phyloP scores from a whole-genome alignment of 2,329 filamentous ascomycete species.

The Claviceps monticola region DNA sequence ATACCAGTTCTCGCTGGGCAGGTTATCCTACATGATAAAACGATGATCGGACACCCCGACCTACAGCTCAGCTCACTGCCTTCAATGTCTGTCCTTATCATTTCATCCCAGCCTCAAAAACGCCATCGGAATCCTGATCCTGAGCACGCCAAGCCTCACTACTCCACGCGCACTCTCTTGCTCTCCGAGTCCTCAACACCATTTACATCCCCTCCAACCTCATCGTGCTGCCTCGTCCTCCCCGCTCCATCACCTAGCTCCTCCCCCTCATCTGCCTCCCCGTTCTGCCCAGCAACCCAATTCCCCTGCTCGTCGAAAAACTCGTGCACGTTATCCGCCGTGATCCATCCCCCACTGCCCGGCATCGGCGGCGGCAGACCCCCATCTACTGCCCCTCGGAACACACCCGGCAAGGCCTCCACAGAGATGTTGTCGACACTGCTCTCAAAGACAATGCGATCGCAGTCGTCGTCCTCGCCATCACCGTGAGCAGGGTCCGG shows the following conservation, averaged over 20 bases:
- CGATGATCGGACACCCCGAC: too few relatives aligned
- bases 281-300: conserved; percentile 43
- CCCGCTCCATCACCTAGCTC: conserved; percentile 53
- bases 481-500: conserved; percentile 51
- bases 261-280: conserved; percentile 21
- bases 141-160: not conserved
- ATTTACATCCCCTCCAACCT: conserved; percentile 34
- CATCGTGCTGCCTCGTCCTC: conserved; percentile 34
- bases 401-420: conserved; percentile 42
- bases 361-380: conserved; percentile 54
- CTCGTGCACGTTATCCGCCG: conserved; percentile 76
- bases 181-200: conserved; percentile 30
- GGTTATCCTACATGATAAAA: too few relatives aligned
- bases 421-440: conserved; percentile 34
- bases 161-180: conserved; percentile 35
- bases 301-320: conserved; percentile 74
- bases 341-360: conserved; percentile 73
- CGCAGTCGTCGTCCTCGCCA: conserved; percentile 39
- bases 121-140: not conserved
- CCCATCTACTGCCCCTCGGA: conserved; percentile 32
- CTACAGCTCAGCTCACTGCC: too few relatives aligned
- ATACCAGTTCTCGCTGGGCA: too few relatives aligned
- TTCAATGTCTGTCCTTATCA: too few relatives aligned
- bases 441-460: conserved; percentile 44
- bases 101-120: too few relatives aligned